These are phyloP conservation scores for Hypholoma sublateritium DNA, from an alignment of 768 basidiomycete genomes.

Conservation along the genomic window DNA sequence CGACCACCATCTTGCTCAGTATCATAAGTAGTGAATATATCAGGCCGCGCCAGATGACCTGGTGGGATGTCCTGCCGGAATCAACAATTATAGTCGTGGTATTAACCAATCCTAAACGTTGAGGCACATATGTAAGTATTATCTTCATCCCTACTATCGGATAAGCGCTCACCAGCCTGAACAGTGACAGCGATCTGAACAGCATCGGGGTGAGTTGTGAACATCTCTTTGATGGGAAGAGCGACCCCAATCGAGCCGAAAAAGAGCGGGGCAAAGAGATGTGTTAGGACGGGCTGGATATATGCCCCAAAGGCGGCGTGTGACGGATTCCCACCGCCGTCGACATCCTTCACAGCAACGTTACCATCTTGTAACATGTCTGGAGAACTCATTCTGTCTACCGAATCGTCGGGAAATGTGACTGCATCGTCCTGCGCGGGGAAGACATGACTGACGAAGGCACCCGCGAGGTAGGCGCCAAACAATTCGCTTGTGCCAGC, in stretches of 20 bases:
- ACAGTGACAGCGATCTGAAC: neutral
- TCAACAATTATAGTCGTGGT: neutral
- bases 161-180: neutral
- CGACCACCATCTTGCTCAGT: conserved; percentile 50
- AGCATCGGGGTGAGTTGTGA: conserved; percentile 33
- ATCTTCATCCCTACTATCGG: neutral
- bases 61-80: conserved; percentile 15
- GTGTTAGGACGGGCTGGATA: conserved; percentile 36
- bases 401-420: too few relatives aligned
- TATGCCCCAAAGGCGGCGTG: conserved; percentile 32
- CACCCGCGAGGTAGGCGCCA: conserved; percentile 61
- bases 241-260: conserved; percentile 65
- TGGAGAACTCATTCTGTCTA: too few relatives aligned
- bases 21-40: conserved; percentile 60
- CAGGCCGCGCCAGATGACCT: conserved; percentile 52
- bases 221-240: conserved; percentile 45
- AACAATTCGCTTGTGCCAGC: conserved; percentile 61
- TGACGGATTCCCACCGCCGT: conserved; percentile 2
- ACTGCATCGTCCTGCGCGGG: neutral
- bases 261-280: conserved; percentile 60
- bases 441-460: conserved; percentile 41
- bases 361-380: too few relatives aligned
- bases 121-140: neutral
- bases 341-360: too few relatives aligned
- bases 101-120: neutral